These are phyloP conservation scores for Trifolium subterraneum DNA, from an alignment of 306 rosid genomes.

Conservation along the genomic window DNA sequence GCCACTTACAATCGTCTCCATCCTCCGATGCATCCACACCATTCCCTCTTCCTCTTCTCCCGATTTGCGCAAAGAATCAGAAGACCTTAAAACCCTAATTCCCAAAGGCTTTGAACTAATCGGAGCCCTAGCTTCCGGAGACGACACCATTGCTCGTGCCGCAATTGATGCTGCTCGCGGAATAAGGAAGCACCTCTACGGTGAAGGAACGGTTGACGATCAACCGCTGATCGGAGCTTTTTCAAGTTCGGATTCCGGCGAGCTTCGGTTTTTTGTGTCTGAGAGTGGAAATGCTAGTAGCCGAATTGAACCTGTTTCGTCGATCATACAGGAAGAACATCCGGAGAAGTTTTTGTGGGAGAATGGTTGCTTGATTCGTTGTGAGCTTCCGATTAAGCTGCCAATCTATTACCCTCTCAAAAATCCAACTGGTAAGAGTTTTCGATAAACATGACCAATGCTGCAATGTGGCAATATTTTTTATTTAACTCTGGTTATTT, in stretches of 20 bases:
- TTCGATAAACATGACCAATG: not conserved
- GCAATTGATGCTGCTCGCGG: conserved; percentile 56
- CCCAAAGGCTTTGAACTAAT: conserved; percentile 69
- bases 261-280: conserved; percentile 58
- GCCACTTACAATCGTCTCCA: conserved; percentile 75
- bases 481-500: conserved; percentile 8
- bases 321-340: conserved; percentile 52
- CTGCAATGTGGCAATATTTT: not conserved
- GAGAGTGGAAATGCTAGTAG: conserved; percentile 40
- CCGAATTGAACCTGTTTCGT: conserved; percentile 46
- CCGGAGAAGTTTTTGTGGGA: conserved; percentile 80
- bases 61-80: conserved; percentile 67
- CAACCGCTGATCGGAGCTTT: conserved; percentile 67
- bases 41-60: conserved; percentile 48
- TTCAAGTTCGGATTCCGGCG: conserved; percentile 47
- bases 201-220: conserved; percentile 37
- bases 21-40: conserved; percentile 64
- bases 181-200: conserved; percentile 55
- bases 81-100: conserved; percentile 68
- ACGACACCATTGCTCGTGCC: conserved; percentile 48
- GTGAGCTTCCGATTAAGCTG: conserved; percentile 76
- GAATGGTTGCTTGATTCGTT: conserved; percentile 76
- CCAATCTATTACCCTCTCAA: conserved; percentile 67
- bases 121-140: conserved; percentile 68
- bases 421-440: conserved; percentile 58